Base-by-base conservation (phyloP, 1,284 basidiomycete genomes). In the Tylopilus orsonianus region DNA sequence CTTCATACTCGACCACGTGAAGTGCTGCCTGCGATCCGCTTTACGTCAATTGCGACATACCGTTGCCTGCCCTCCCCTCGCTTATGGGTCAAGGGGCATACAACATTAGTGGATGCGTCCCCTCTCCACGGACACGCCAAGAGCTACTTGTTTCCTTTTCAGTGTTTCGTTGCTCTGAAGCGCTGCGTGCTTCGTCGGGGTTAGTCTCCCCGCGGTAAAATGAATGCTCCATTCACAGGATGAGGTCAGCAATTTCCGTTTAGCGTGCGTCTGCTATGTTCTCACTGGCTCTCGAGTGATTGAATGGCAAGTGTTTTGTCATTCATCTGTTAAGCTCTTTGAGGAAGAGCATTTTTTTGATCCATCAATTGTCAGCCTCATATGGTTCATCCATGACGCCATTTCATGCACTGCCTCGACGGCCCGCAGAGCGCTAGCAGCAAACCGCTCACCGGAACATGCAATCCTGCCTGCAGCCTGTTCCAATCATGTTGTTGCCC, bases 41-140 rank as follows among this genome's bases (percentile, higher is more conserved):
- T 63, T 63, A 63, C 61, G 61, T 63, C 64, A 63, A 54, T 44
- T 23, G 5, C 36, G 50, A 61, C 61, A 66, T 61, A 57, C 64
- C 58, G 43, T 49, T 55, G 44, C 64, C 64, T 66, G 64, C 62
- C 62, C 54, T 52, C 47, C 42, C 46, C 47, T 63, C 64, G 64
- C 62, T 65, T 66, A 53, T 62, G 61, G 62, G 60, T 52, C 55
- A 61, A 61, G 56, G 58, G 61, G 50, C 50, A 32, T 32, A 58
- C 57, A 42, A 35, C 59, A 52, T 32, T 38, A 46, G 10, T 55
- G 38, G 38, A 48, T 46, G 45, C 41, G 26, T 45, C 50, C 44
- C 26, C 57, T 63, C 54, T 60, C 64, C 61, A 63, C 64, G 60
- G 60, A 53, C 61, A 64, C 39, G 57, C 54, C 56, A 56, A 52